Percentiles rank a stretch among this genome's conserved stretches.
phyloP scores from a whole-genome alignment of 257 asterid species.

The Capsicum chinense region DNA sequence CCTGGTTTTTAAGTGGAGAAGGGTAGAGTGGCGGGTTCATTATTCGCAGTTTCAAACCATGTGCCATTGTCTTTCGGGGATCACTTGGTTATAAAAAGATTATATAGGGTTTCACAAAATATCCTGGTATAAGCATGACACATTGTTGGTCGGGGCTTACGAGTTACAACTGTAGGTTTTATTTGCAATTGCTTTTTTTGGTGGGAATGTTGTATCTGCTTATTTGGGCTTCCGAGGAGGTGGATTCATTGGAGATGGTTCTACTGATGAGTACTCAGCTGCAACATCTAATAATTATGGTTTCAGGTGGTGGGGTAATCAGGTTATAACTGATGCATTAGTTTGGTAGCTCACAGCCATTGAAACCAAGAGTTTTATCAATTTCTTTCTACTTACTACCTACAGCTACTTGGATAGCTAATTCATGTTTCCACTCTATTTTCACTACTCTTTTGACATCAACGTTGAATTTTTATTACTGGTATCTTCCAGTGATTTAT shows the following conservation, averaged over 20 bases:
- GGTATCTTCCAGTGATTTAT: background rate
- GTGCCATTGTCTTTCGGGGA: background rate
- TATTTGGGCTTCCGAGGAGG: background rate
- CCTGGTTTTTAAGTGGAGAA: background rate
- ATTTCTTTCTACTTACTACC: background rate
- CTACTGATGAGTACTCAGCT: constrained; percentile 10
- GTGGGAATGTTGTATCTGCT: constrained; percentile 6
- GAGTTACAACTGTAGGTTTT: background rate
- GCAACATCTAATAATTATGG: background rate
- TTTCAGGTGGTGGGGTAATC: background rate
- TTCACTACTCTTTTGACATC: background rate
- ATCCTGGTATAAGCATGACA: constrained; percentile 1
- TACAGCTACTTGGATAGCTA: constrained; percentile 1
- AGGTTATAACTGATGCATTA: background rate
- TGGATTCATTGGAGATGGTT: constrained; percentile 7
- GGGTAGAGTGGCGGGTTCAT: background rate
- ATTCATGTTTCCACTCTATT: background rate
- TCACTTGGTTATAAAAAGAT: background rate
- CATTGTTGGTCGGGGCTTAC: background rate
- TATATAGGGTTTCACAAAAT: background rate
- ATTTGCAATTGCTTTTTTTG: background rate
- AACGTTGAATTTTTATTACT: constrained; percentile 5
- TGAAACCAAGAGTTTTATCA: constrained; percentile 17
- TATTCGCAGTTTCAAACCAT: background rate
- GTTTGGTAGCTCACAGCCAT: background rate